Conservation (phyloP, 805 yeast genomes). For the Wickerhamiella alocasiicola region DNA sequence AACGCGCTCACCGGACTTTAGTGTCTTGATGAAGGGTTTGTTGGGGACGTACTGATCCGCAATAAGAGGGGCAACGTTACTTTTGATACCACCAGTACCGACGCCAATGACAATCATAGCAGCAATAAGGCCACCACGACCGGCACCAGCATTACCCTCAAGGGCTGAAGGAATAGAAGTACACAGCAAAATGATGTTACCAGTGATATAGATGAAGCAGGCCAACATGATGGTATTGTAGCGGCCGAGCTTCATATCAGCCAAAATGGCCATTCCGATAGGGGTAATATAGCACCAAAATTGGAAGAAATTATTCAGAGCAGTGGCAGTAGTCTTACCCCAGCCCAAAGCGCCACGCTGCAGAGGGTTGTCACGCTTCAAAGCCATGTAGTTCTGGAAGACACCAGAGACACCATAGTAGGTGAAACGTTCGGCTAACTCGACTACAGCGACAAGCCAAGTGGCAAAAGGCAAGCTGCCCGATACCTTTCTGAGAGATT, state of each 20-base stretch:
- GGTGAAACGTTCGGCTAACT: constrained; percentile 69
- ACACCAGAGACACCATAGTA: constrained; percentile 70
- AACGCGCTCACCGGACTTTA: constrained; percentile 52
- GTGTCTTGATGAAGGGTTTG: constrained; percentile 44
- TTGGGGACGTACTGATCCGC: constrained; percentile 61
- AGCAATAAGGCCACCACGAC: constrained; percentile 50
- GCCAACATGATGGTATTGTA: constrained; percentile 54
- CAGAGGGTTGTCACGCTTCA: constrained; percentile 24
- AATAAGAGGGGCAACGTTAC: constrained; percentile 62
- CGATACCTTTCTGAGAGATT: constrained; percentile 40
- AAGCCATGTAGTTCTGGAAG: constrained; percentile 68
- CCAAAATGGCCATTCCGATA: constrained; percentile 57
- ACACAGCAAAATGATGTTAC: constrained; percentile 51
- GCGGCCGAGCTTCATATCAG: constrained; percentile 67
- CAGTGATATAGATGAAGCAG: constrained; percentile 45
- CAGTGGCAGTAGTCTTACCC: constrained; percentile 54
- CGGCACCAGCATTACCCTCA: constrained; percentile 30
- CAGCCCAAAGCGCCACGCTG: constrained; percentile 42
- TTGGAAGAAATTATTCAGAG: constrained; percentile 60
- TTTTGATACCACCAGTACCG: constrained; percentile 73
- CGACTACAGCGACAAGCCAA: constrained; percentile 57
- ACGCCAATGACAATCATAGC: constrained; percentile 52
- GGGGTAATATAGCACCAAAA: constrained; percentile 80
- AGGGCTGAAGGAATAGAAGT: constrained; percentile 55
- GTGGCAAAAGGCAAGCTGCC: constrained; percentile 43